These are phyloP conservation scores for Colletotrichum sp. DNA, from an alignment of 2,329 filamentous ascomycete genomes.

Conservation along the genomic window DNA sequence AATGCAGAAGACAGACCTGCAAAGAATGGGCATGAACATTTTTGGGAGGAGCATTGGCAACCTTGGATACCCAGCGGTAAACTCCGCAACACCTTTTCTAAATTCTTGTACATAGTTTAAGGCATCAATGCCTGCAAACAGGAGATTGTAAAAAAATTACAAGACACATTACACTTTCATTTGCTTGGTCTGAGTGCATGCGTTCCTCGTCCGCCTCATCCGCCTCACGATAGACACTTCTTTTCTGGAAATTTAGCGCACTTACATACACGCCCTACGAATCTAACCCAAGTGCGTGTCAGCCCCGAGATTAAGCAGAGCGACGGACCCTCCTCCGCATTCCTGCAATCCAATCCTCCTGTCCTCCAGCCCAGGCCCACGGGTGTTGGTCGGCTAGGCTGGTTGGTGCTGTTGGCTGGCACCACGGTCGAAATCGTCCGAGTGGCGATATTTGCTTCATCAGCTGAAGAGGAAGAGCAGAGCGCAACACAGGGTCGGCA, in stretches of 20 bases:
- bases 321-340: neutral
- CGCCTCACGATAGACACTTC: too few relatives aligned
- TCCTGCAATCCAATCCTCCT: neutral
- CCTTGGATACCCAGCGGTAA: neutral
- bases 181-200: neutral
- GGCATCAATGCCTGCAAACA: neutral
- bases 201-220: neutral
- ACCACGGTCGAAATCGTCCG: constrained; percentile 4
- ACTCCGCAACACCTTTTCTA: neutral
- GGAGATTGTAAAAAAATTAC: neutral
- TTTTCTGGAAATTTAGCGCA: too few relatives aligned
- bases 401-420: neutral
- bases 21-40: neutral
- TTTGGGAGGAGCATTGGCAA: neutral
- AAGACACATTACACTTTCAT: neutral
- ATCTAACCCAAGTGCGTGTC: neutral
- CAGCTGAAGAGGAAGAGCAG: neutral
- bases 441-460: neutral
- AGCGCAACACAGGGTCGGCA: neutral
- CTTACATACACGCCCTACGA: neutral
- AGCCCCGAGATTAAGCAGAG: neutral
- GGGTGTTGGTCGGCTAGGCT: neutral
- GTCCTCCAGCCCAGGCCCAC: neutral
- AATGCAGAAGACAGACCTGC: neutral
- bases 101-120: neutral